Percentiles rank a stretch among this genome's conserved stretches.
These are phyloP conservation scores for Auxenochlorella pyrenoidosa DNA, from an alignment of 139 green algal species.

Conservation along the genomic window DNA sequence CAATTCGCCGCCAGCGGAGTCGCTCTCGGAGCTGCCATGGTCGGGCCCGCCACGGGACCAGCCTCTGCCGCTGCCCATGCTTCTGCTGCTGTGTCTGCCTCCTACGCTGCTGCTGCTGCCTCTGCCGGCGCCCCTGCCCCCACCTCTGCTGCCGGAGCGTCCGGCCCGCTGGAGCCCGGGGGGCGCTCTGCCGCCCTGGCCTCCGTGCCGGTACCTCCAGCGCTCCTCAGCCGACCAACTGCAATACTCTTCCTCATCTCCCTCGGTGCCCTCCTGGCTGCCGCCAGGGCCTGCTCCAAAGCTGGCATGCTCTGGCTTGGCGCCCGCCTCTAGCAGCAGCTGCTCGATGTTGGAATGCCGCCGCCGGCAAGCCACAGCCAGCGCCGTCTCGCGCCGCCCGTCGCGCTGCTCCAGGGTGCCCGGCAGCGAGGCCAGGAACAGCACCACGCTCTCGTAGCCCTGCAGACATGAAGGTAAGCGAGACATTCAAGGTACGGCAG, in stretches of 20 bases:
- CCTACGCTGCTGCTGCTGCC: background rate
- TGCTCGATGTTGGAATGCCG: background rate
- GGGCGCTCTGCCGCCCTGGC: constrained; percentile 11
- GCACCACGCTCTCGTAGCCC: constrained; percentile 22
- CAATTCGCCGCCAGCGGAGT: background rate
- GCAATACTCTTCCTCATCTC: constrained; percentile 16
- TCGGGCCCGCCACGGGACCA: background rate
- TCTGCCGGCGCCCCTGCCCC: background rate
- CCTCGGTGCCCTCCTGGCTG: background rate
- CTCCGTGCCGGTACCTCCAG: constrained; percentile 8
- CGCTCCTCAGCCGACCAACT: constrained; percentile 23
- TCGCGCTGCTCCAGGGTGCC: constrained; percentile 43
- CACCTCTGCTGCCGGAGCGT: background rate
- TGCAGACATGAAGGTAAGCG: background rate
- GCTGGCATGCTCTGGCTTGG: constrained; percentile 28
- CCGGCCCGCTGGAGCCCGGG: background rate
- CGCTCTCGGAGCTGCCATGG: background rate
- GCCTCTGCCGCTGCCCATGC: background rate
- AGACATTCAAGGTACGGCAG: background rate
- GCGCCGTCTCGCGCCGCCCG: constrained; percentile 34
- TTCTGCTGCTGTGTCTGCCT: no score
- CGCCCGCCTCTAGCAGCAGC: constrained; percentile 28
- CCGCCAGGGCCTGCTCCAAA: background rate
- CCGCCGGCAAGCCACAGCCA: constrained; percentile 30
- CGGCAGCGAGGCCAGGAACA: constrained; percentile 36